Base-by-base conservation (phyloP, 148 eudicot genomes). In the Amaranthus palmeri region DNA sequence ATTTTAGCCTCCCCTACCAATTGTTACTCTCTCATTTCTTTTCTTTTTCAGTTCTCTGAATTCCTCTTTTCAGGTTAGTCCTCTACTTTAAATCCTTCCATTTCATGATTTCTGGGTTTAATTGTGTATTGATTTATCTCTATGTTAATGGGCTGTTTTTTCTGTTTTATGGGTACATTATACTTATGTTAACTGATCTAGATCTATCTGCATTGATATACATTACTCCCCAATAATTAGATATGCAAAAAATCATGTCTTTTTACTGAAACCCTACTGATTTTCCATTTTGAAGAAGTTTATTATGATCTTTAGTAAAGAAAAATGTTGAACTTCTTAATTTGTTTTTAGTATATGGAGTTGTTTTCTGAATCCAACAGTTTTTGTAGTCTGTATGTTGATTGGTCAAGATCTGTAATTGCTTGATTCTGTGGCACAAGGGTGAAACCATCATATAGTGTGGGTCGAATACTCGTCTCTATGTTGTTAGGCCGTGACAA, bases 61-160 rank as follows among this genome's bases (percentile, higher is more conserved):
- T 44, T 63, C 54, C 47, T 62, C 42, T 55, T 71, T 10, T 46
- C 74, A 79, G 81, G 81, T 78, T n/a, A 48, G 77, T 78, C 54
- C 17, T 46, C 58, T 74, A 53, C 59, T 48, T 11, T 59, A 41
- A 41, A 3, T 1, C 36, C 36, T 25, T 44, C 3, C 4, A 42
- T 1, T 42, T 65, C 44, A 58, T 77, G 71, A 71, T 71, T 77
- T 58, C 3, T 63, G 4, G 47, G 54, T 54, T 59, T 61, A 7
- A 63, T 54, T 70, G 0, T 70, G 41, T 65, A 45, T 41, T 68
- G 81, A 73, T 78, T 73, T 78, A 48, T 41, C 11, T 0, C 54
- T 47, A 5, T 72, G 61, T 12, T 57, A 1, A 52, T 77, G 66
- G 7, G 36, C 36, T 25, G 36, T 25, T 10, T 44, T 69, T 76